Conservation (phyloP, 2,329 filamentous ascomycete species). For the Venturia carpophila region DNA sequence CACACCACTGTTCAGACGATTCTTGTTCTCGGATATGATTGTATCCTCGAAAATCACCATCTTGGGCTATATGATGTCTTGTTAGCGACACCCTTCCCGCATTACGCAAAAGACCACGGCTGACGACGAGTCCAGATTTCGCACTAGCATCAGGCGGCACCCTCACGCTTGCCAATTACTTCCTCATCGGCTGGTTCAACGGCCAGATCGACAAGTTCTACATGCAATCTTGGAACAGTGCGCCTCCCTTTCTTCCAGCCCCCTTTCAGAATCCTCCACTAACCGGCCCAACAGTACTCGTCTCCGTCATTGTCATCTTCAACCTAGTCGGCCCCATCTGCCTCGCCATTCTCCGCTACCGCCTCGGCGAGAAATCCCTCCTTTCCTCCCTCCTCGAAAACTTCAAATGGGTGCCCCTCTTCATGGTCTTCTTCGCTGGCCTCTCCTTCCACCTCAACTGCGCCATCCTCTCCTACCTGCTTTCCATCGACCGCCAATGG, state of each 20-base stretch:
- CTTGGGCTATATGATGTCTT: conserved; percentile 19
- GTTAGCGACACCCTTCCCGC: too few species aligned
- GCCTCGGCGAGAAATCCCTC: conserved; percentile 19
- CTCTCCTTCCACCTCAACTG: too few species aligned
- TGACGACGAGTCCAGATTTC: not conserved
- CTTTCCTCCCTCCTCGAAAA: conserved; percentile 19
- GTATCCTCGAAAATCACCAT: conserved; percentile 22
- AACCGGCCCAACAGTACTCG: not conserved
- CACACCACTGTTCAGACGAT: conserved; percentile 19
- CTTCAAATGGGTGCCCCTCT: conserved; percentile 22
- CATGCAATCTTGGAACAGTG: not conserved
- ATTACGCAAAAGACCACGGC: not conserved
- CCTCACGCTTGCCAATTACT: conserved; percentile 20
- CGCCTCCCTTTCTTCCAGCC: not conserved
- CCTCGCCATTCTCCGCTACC: conserved; percentile 20
- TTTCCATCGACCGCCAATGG: conserved; percentile 21
- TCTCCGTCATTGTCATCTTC: conserved; percentile 11
- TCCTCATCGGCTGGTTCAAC: conserved; percentile 20
- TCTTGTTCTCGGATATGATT: conserved; percentile 20
- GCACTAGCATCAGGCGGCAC: conserved; percentile 9
- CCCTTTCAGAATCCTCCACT: not conserved
- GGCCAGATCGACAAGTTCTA: conserved; percentile 20
- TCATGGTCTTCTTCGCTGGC: conserved; percentile 21
- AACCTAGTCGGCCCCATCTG: too few species aligned
- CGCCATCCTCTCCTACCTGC: not conserved